Percentiles rank a stretch among this genome's conserved stretches.
phyloP scores from a whole-genome alignment of 495 filamentous ascomycete species.

The Terfezia boudieri region DNA sequence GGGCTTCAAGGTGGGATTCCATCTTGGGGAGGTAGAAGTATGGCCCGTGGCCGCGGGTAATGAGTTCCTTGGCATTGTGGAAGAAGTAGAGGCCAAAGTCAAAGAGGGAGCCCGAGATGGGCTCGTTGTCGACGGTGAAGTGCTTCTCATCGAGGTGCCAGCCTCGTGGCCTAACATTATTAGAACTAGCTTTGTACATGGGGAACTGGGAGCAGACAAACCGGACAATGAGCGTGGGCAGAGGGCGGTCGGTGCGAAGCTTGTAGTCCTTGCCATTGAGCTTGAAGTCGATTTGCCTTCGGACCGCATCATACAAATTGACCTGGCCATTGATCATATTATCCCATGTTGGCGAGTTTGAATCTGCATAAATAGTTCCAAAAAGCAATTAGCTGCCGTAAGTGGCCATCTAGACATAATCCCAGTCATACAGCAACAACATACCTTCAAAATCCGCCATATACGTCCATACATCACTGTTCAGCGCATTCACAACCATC shows the following conservation, averaged over 20 bases:
- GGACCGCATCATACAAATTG: constrained; percentile 93
- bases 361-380: constrained; percentile 36
- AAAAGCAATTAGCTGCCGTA: not conserved
- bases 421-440: constrained; percentile 5
- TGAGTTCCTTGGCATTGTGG: constrained; percentile 85
- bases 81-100: constrained; percentile 99
- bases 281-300: constrained; percentile 90
- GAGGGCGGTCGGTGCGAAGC: constrained; percentile 60
- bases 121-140: constrained; percentile 84
- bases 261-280: constrained; percentile 91
- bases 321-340: constrained; percentile 99
- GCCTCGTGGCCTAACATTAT: constrained; percentile 36
- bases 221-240: constrained; percentile 69
- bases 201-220: not conserved
- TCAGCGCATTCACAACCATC: constrained; percentile 98
- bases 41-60: constrained; percentile 63
- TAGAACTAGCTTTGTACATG: not conserved
- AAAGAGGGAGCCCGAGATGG: constrained; percentile 82
- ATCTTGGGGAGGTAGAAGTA: constrained; percentile 99
- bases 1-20: constrained; percentile 92
- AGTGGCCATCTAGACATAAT: not conserved
- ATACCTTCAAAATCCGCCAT: constrained; percentile 98
- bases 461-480: constrained; percentile 95
- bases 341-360: constrained; percentile 92
- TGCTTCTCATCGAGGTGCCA: constrained; percentile 98